These are phyloP conservation scores for Skeletonema costatum DNA, from an alignment of 108 stramenopile species.

Conservation along the genomic window DNA sequence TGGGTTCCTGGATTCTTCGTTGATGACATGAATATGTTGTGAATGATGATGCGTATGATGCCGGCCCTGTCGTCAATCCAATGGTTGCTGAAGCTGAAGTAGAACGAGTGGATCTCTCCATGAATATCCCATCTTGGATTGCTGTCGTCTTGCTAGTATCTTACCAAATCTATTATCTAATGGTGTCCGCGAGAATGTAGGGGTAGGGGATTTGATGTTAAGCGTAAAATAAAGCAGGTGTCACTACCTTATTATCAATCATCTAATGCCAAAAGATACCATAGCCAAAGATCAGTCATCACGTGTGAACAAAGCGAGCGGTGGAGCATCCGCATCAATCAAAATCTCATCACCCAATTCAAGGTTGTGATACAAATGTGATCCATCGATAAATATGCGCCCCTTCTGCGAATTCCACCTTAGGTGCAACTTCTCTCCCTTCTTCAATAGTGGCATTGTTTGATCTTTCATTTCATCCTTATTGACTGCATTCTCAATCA, in stretches of 20 bases:
- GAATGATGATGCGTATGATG: no score
- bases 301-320: slow-evolving; percentile 64
- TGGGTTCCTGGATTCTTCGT: no score
- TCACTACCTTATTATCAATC: neutral
- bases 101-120: no score
- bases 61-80: no score
- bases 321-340: slow-evolving; percentile 79
- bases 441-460: slow-evolving; percentile 71
- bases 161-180: no score
- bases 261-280: neutral
- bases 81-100: no score
- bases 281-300: neutral
- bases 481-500: slow-evolving; percentile 61
- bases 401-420: slow-evolving; percentile 94
- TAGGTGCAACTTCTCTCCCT: slow-evolving; percentile 72
- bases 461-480: slow-evolving; percentile 47
- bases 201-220: no score
- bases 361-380: slow-evolving; percentile 78
- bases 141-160: no score
- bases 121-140: no score
- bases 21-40: no score
- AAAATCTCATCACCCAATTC: slow-evolving; percentile 90
- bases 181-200: no score
- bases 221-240: neutral
- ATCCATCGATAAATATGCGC: slow-evolving; percentile 90